Evolutionary conservation across 2,329 filamentous ascomycete species (phyloP).

Genomic region (Penicillium sp.): DNA sequence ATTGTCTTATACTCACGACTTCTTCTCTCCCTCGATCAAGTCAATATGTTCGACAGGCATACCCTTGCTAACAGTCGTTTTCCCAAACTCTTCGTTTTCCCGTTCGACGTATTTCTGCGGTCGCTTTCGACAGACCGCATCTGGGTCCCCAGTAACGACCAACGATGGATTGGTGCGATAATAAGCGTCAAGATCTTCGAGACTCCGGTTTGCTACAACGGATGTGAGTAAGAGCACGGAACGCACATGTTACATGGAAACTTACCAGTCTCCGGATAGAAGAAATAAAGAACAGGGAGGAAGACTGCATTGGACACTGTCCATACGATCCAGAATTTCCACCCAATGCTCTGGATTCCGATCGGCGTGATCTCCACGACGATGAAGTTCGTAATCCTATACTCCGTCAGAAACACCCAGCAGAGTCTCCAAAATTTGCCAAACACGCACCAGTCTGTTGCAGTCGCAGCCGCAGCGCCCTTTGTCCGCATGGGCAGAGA

Average conservation of each 20-base stretch:
- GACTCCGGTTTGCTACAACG: constrained; percentile 12
- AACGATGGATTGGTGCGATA: constrained; percentile 37
- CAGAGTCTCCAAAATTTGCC: too few species aligned
- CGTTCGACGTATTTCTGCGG: constrained; percentile 48
- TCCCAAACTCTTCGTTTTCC: constrained; percentile 35
- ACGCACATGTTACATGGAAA: not conserved
- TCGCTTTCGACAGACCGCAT: constrained; percentile 45
- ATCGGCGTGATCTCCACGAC: constrained; percentile 17
- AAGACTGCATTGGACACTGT: constrained; percentile 4
- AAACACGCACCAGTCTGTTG: constrained; percentile 31
- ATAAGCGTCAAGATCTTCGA: constrained; percentile 35
- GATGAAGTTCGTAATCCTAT: constrained; percentile 18
- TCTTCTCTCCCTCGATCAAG: not conserved
- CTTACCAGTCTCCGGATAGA: constrained; percentile 17
- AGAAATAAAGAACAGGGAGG: constrained; percentile 3
- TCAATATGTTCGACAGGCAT: not conserved
- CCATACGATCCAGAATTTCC: constrained; percentile 14
- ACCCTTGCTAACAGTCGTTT: not conserved
- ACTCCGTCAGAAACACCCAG: not conserved
- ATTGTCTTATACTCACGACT: not conserved
- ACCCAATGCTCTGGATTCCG: constrained; percentile 14
- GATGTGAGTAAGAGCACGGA: not conserved
- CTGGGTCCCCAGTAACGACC: constrained; percentile 47
- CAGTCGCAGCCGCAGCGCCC: constrained; percentile 38
- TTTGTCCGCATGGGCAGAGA: constrained; percentile 43